These are phyloP conservation scores for Ogataea populi-albae DNA, from an alignment of 805 yeast genomes.

Conservation along the genomic window DNA sequence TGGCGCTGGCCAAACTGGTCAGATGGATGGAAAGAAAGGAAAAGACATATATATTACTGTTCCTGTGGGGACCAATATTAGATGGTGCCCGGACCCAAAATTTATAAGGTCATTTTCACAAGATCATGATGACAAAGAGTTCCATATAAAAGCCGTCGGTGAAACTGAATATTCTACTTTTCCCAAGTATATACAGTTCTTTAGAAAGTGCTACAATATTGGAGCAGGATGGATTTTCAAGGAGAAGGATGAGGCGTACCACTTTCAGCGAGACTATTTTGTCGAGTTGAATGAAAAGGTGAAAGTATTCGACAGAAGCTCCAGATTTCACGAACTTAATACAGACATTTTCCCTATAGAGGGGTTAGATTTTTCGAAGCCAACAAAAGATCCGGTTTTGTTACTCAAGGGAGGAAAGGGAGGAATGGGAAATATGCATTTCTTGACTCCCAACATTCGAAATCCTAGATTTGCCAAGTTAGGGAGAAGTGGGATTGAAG, in stretches of 20 bases:
- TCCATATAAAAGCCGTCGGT: conserved; percentile 29
- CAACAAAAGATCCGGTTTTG: conserved; percentile 63
- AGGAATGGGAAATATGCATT: conserved; percentile 96
- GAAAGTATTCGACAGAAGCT: conserved; percentile 57
- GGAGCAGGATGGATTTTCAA: conserved; percentile 91
- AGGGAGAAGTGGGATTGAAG: conserved; percentile 71
- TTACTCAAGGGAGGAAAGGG: conserved; percentile 85
- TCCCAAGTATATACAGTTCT: conserved; percentile 54
- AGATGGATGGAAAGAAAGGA: conserved; percentile 85
- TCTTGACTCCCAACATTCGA: conserved; percentile 75
- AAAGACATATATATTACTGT: conserved; percentile 76
- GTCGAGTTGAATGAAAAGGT: conserved; percentile 60
- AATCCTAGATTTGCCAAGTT: conserved; percentile 85
- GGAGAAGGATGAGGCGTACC: conserved; percentile 72
- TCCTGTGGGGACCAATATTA: conserved; percentile 86
- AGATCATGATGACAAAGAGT: conserved; percentile 19
- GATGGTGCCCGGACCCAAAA: conserved; percentile 79
- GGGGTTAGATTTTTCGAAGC: conserved; percentile 72
- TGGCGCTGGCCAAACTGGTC: conserved; percentile 64
- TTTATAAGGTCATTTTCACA: conserved; percentile 30
- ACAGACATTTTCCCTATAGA: conserved; percentile 72
- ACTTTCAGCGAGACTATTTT: conserved; percentile 65
- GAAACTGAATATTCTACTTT: conserved; percentile 14
- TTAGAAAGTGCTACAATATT: conserved; percentile 56
- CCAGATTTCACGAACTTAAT: conserved; percentile 53